A percentile compares a stretch with the other conserved stretches of the same genome.
Conservation (phyloP, 1,284 basidiomycete genomes). For the Papiliotrema nemorosa region DNA sequence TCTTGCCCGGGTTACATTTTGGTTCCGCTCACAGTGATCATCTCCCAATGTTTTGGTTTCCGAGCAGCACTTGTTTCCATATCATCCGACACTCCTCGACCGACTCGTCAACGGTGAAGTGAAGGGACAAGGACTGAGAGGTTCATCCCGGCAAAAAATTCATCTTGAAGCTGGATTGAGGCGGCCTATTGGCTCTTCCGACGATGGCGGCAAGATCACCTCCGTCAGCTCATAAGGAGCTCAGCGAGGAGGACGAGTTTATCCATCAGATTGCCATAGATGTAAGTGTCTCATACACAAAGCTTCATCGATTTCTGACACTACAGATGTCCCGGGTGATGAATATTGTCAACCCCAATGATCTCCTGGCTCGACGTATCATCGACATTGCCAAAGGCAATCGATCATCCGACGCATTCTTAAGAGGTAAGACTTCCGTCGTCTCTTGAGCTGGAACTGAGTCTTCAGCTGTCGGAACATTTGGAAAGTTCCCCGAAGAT, state of each 20-base stretch:
- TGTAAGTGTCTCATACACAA: slow-evolving; percentile 22
- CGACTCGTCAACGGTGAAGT: no score
- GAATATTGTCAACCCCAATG: slow-evolving; percentile 76
- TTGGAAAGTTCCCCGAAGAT: slow-evolving; percentile 76
- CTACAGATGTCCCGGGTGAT: slow-evolving; percentile 68
- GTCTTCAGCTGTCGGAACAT: slow-evolving; percentile 64
- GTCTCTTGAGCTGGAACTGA: not conserved
- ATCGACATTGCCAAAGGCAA: slow-evolving; percentile 74
- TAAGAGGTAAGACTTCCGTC: slow-evolving; percentile 51
- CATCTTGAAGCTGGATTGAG: no score
- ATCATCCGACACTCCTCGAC: no score
- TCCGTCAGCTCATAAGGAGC: not conserved
- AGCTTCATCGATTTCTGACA: not conserved
- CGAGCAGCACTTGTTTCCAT: not conserved
- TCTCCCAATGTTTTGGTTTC: not conserved
- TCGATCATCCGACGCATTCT: slow-evolving; percentile 60
- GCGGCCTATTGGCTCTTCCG: no score
- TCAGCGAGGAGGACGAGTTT: slow-evolving; percentile 54
- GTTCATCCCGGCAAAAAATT: no score
- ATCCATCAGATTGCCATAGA: slow-evolving; percentile 70
- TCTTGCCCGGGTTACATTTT: not conserved
- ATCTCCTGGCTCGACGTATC: slow-evolving; percentile 70
- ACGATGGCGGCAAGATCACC: slow-evolving; percentile 20
- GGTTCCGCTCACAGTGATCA: not conserved
- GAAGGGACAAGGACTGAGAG: no score